A percentile compares a stretch with the other conserved stretches of the same genome.
Conservation (phyloP, 2,329 filamentous ascomycete genomes). For the Microcyclosporella mali region DNA sequence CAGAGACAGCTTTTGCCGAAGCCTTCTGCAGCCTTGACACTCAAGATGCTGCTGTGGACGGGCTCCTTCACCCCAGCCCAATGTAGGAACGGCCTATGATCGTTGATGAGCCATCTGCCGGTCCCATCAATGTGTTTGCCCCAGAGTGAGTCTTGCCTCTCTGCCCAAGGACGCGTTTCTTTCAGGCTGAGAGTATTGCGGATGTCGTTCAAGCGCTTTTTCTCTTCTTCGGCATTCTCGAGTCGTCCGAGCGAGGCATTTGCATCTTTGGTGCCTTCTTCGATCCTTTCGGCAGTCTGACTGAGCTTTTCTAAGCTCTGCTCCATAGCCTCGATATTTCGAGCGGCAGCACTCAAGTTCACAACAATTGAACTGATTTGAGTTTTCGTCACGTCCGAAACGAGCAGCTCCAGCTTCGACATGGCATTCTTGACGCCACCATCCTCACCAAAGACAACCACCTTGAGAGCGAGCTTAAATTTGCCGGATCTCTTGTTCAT, state of each 20-base stretch:
- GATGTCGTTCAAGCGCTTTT: slow-evolving; percentile 1
- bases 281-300: neutral
- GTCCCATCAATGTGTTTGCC: slow-evolving; percentile 5
- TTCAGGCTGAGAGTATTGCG: slow-evolving; percentile 1
- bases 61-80: neutral
- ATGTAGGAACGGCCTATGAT: neutral
- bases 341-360: slow-evolving; percentile 3
- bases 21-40: slow-evolving; percentile 1
- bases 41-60: too few species aligned
- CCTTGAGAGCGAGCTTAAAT: slow-evolving; percentile 7
- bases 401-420: slow-evolving; percentile 4
- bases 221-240: slow-evolving; percentile 6
- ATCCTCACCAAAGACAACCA: slow-evolving; percentile 6
- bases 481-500: slow-evolving; percentile 3
- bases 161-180: neutral
- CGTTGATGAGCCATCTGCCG: slow-evolving; percentile 1
- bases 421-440: slow-evolving; percentile 4
- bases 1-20: slow-evolving; percentile 4
- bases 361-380: slow-evolving; percentile 3
- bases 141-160: slow-evolving; percentile 4
- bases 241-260: neutral
- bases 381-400: slow-evolving; percentile 2
- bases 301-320: neutral
- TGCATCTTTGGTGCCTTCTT: too few species aligned
- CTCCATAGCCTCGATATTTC: slow-evolving; percentile 1